Conservation (phyloP, 495 filamentous ascomycete genomes). For the Penicillium diatomitis region DNA sequence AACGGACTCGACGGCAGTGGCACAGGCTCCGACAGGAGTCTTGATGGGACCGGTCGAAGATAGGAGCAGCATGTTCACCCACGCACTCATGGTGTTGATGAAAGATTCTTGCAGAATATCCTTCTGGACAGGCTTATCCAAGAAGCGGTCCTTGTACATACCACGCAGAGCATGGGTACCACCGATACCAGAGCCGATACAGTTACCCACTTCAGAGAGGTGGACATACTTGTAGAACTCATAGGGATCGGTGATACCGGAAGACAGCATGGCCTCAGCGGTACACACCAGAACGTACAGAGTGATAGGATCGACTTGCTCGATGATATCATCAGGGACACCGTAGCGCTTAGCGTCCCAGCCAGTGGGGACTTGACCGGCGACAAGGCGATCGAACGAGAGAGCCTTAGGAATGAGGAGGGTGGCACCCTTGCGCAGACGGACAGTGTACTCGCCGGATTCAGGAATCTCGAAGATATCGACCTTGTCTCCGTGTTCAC, state of each 20-base stretch:
- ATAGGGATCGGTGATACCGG: conserved; percentile 98
- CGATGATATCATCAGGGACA: conserved; percentile 94
- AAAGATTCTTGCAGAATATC: conserved; percentile 99
- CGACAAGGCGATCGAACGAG: conserved; percentile 91
- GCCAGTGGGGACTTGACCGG: conserved; percentile 91
- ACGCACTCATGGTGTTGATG: conserved; percentile 99
- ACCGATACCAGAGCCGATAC: conserved; percentile 94
- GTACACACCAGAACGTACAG: conserved; percentile 90
- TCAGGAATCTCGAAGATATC: conserved; percentile 96
- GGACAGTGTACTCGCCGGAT: conserved; percentile 87
- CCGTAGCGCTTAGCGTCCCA: conserved; percentile 95
- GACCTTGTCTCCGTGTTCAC: conserved; percentile 92
- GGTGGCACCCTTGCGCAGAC: conserved; percentile 86
- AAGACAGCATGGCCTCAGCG: conserved; percentile 77
- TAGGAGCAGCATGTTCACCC: conserved; percentile 97
- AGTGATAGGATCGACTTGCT: conserved; percentile 93
- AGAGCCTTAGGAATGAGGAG: conserved; percentile 95
- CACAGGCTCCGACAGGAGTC: conserved; percentile 95
- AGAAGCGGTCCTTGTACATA: conserved; percentile 97
- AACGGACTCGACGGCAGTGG: conserved; percentile 92
- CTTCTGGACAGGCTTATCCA: conserved; percentile 97
- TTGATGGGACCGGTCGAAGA: conserved; percentile 98
- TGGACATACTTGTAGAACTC: conserved; percentile 99
- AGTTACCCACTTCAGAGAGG: conserved; percentile 96
- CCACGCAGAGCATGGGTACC: conserved; percentile 84